These are phyloP conservation scores for Trichosporon sp. DNA, from an alignment of 1,284 basidiomycete genomes.

Conservation along the genomic window DNA sequence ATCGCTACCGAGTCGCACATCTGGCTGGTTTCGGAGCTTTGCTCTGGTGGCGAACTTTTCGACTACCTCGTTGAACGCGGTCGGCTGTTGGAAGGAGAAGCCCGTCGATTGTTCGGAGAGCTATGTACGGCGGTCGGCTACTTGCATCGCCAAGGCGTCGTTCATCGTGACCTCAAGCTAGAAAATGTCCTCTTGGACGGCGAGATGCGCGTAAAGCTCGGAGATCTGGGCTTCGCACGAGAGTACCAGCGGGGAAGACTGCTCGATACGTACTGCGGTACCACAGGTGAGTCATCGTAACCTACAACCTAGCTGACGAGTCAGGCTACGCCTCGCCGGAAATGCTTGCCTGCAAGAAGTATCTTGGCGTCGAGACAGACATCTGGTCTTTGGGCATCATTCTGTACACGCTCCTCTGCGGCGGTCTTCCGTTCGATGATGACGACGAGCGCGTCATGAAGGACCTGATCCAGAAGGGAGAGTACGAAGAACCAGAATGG, in stretches of 20 bases:
- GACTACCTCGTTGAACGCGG: conserved; percentile 97
- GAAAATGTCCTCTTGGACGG: conserved; percentile 94
- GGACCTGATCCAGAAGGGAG: conserved; percentile 79
- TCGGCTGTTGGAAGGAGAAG: conserved; percentile 77
- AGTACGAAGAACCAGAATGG: conserved; percentile 90
- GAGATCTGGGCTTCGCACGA: conserved; percentile 94
- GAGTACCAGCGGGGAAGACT: conserved; percentile 83
- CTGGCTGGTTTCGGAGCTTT: conserved; percentile 97
- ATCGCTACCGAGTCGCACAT: conserved; percentile 93
- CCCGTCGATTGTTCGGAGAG: conserved; percentile 84
- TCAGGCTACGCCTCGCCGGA: conserved; percentile 82
- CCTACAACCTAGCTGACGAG: conserved; percentile 41
- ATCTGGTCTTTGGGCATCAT: conserved; percentile 97
- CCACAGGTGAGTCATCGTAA: conserved; percentile 65
- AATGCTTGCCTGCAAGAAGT: conserved; percentile 86
- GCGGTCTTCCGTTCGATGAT: conserved; percentile 94
- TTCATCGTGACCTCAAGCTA: conserved; percentile 93
- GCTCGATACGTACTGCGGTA: conserved; percentile 95
- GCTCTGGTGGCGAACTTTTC: conserved; percentile 93
- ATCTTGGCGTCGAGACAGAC: conserved; percentile 90
- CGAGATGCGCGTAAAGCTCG: conserved; percentile 81
- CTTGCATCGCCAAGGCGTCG: conserved; percentile 82
- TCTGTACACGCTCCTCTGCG: conserved; percentile 88
- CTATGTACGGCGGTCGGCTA: conserved; percentile 94
- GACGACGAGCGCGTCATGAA: conserved; percentile 92